Conservation (phyloP, 2,329 filamentous ascomycete species). For the Ophiostoma perfectum region DNA sequence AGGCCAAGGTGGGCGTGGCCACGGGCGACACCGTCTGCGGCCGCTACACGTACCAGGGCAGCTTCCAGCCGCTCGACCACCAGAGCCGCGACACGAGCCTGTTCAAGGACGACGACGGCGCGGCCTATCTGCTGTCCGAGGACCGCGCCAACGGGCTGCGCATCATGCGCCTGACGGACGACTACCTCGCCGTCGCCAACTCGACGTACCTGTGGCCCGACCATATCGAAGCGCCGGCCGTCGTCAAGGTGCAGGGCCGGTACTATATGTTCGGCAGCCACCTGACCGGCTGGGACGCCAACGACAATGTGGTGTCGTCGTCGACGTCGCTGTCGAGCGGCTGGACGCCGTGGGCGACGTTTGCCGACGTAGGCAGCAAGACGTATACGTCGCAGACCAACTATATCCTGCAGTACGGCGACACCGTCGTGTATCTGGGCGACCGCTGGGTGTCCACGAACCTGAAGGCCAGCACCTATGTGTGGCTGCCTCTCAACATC, state of each 20-base stretch:
- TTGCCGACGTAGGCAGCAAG: constrained; percentile 41
- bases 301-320: constrained; percentile 46
- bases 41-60: constrained; percentile 41
- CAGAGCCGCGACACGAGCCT: constrained; percentile 49
- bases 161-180: constrained; percentile 28
- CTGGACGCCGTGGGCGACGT: constrained; percentile 47
- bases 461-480: constrained; percentile 50
- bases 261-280: constrained; percentile 53
- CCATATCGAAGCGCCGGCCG: constrained; percentile 47
- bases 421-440: constrained; percentile 46
- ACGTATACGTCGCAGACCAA: constrained; percentile 50
- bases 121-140: constrained; percentile 57
- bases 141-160: constrained; percentile 36
- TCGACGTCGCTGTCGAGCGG: constrained; percentile 47
- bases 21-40: constrained; percentile 54
- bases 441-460: constrained; percentile 52
- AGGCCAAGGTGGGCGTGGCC: constrained; percentile 29
- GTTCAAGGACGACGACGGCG: constrained; percentile 57
- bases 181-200: constrained; percentile 26
- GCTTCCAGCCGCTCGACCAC: constrained; percentile 33
- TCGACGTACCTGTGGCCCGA: constrained; percentile 31
- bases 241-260: constrained; percentile 46
- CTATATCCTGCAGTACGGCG: constrained; percentile 38
- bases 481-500: constrained; percentile 59
- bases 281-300: constrained; percentile 41